Evolutionary conservation across 352 stramenopile genomes (phyloP), one percentile per base, ranked within the genome.

Genomic region (Globisporangium acanthophoron): DNA sequence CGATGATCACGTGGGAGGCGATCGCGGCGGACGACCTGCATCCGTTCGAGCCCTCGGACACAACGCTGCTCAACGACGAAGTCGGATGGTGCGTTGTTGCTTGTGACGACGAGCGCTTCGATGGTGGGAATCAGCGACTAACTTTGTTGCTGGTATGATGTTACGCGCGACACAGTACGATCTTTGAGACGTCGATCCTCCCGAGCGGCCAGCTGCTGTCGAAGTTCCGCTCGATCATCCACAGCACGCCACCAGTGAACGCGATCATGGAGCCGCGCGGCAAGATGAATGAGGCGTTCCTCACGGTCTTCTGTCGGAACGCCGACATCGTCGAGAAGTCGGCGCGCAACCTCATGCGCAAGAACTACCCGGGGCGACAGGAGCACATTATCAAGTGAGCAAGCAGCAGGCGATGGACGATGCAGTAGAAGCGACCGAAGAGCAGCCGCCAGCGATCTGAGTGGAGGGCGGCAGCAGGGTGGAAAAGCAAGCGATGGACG

Each of bases 251-350:
- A 9, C 82, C 82, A 0, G 71, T 89, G 20, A 71, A 73, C 3
- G 77, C 80, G 24, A 76, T 90, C 56, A 76, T 77, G 6, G 78
- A 92, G 49, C 80, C 82, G 18, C 78, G 72, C 40, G 76, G 80
- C 13, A 82, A 86, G 58, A 72, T 90, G 21, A 92, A 88, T 60
- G 78, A 92, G 54, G 69, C 82, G 21, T 92, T 92, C 58, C 52
- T 92, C 37, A 92, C 80, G 15, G 73, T 86, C 6, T 88, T 90
- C 52, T 92, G 82, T 48, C 80, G 82, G 21, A 88, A 82, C 50
- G 78, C 82, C 11, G 80, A 92, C 35, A 81, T 79, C 16, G 62
- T 92, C 24, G 82, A 92, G 58, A 76, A 70, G 8, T 89, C 79
- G 9, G 73, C 79, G 8, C 77, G 74, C 54, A 75, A 86, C 18